Evolutionary conservation across 139 green algal species (phyloP).

Genomic region (Yamagishiella unicocca): DNA sequence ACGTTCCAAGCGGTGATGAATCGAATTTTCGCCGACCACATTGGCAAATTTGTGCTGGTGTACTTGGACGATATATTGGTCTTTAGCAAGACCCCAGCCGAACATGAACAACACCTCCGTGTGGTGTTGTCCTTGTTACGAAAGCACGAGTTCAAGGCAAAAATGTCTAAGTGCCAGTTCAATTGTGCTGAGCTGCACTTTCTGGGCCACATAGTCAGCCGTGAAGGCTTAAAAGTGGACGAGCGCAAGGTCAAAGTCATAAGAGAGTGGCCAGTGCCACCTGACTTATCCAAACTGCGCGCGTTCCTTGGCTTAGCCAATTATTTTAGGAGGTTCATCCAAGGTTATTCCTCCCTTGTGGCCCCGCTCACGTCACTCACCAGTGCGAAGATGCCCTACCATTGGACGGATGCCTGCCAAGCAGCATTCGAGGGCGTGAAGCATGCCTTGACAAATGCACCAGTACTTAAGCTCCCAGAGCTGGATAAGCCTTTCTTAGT

Average conservation of each 20-base stretch:
- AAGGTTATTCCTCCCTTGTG: slow-evolving; percentile 55
- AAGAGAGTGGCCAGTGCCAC: background rate
- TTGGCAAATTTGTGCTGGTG: slow-evolving; percentile 64
- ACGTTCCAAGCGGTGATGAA: slow-evolving; percentile 56
- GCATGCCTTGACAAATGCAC: too few relatives aligned
- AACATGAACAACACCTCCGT: slow-evolving; percentile 57
- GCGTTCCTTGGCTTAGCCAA: slow-evolving; percentile 46
- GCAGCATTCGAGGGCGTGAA: slow-evolving; percentile 20
- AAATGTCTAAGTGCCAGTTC: slow-evolving; percentile 65
- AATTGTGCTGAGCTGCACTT: background rate
- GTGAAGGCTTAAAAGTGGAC: background rate
- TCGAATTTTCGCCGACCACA: slow-evolving; percentile 44
- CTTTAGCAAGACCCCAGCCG: slow-evolving; percentile 48
- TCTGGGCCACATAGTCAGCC: background rate
- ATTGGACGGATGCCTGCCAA: background rate
- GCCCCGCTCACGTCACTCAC: slow-evolving; percentile 56
- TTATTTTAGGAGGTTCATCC: slow-evolving; percentile 66
- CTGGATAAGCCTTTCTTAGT: slow-evolving; percentile 43
- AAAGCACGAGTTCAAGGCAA: slow-evolving; percentile 59
- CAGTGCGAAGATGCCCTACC: background rate
- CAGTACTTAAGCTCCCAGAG: slow-evolving; percentile 46
- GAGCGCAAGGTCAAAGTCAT: background rate
- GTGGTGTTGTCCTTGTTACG: slow-evolving; percentile 53
- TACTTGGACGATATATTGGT: slow-evolving; percentile 73
- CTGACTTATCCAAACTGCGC: background rate